Evolutionary conservation across 2,329 filamentous ascomycete genomes (phyloP).

Genomic region (Clonostachys solani): DNA sequence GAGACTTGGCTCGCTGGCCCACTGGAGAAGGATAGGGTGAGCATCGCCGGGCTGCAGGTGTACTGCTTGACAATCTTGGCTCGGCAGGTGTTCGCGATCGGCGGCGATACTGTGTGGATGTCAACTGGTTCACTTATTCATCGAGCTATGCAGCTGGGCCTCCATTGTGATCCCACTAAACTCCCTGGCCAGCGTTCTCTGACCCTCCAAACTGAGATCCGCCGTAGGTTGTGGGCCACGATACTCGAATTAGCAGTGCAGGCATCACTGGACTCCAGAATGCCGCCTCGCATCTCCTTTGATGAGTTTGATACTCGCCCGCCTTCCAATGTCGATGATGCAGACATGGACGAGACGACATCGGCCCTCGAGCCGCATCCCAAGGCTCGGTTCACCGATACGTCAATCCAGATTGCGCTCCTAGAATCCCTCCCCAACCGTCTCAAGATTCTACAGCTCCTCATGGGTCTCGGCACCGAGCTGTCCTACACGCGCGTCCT

Average conservation of each 20-base stretch:
- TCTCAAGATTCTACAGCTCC: conserved; percentile 22
- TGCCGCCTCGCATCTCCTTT: conserved; percentile 29
- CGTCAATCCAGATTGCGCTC: conserved; percentile 27
- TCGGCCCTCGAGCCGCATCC: conserved; percentile 4
- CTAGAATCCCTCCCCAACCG: conserved; percentile 27
- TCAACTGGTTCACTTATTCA: conserved; percentile 33
- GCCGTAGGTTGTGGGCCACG: conserved; percentile 37
- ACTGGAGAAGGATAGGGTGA: conserved; percentile 23
- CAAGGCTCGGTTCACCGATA: conserved; percentile 13
- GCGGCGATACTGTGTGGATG: conserved; percentile 34
- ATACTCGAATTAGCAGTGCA: conserved; percentile 33
- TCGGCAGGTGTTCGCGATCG: conserved; percentile 31
- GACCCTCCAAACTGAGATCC: conserved; percentile 24
- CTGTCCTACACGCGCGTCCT: conserved; percentile 26
- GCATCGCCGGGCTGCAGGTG: conserved; percentile 28
- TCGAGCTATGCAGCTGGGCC: conserved; percentile 37
- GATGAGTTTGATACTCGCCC: conserved; percentile 33
- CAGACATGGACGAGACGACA: conserved; percentile 11
- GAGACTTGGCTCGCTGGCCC: conserved; percentile 34
- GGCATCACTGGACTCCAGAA: conserved; percentile 28
- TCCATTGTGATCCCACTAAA: conserved; percentile 35
- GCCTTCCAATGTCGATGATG: conserved; percentile 28
- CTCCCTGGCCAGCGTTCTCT: conserved; percentile 25
- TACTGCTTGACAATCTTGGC: conserved; percentile 30
- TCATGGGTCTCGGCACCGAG: conserved; percentile 25